Evolutionary conservation across 306 rosid species (phyloP), one percentile per base, ranked within the genome.

Genomic region (Mucuna pruriens): DNA sequence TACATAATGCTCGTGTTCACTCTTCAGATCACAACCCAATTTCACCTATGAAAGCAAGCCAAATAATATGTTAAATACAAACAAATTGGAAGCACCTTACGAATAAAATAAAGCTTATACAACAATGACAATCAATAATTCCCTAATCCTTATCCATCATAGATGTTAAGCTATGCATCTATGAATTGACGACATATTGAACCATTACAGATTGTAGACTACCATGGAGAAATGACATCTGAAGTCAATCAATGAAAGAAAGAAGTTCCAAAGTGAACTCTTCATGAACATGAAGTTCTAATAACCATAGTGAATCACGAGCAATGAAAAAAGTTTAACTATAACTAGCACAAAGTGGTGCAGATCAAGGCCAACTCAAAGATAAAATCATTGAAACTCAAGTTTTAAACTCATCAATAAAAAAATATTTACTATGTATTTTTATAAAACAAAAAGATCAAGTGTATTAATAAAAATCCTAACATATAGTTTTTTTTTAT

Each of bases 11-110:
- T 92, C 97, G 16, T 94, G 98, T 84, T 94, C 98, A 65, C 98
- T 94, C 85, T 94, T 97, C 82, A 94, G 85, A 87, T 94, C 98
- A 84, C 91, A 92, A 13, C 98, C 98, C 97, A 96, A 94, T 86
- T 89, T 87, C 80, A 94, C 96, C 98, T 94, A 77, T 16, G 31
- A 70, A 58, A 2, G 55, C 74, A 80, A 71, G 34, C 16, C 46
- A 63, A 46, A 52, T 71, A 39, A 80, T 13, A 73, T 10, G 73
- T 60, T 64, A 45, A 55, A 73, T 46, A 63, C 34, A 33, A 64
- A 44, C 75, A 67, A 31, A 26, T 34, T 34, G 74, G 26, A 71
- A 69, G 25, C 67, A 70, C 76, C 45, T 2, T 46, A 49, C 80
- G 76, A 38, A 60, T 81, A 29, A 38, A 38, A 38, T 38, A 38